Evolutionary conservation across 257 asterid species (phyloP), one percentile per base, ranked within the genome.

Genomic region (Solanum sejunctum): DNA sequence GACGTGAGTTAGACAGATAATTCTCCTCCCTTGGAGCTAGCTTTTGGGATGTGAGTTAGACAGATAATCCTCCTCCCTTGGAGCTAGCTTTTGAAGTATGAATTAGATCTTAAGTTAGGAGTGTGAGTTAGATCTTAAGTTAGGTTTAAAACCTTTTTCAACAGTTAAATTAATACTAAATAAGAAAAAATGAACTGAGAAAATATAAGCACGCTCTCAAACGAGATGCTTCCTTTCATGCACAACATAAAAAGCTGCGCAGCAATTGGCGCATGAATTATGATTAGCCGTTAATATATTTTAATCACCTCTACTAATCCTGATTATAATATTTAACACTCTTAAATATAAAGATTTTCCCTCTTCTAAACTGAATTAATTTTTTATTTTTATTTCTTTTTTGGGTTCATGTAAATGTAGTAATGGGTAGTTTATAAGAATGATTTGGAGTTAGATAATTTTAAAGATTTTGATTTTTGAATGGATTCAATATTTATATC

Each of bases 241-340:
- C 81, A 78, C 83, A 75, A 36, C 87, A 82, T 87, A 69, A 57
- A 83, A 77, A 87, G 85, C 49, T 60, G 83, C 81, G 86, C 82
- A 36, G 51, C 18, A 26, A 10, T 18, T 84, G 60, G 86, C 86
- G 89, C 88, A 85, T 87, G 86, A 66, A 54, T 21, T 6, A 10
- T 75, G 43, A 75, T 3, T 49, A 51, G 13, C 45, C 82, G 12
- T 51, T 51, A 26, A 26, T 77, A 26, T 16, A 15, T 23, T 51
- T 77, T 77, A 77, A 26, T 77, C 26, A 51, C 45, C 45, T 77
- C 7, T 16, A 36, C 23, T 67, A 16, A 15, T 67, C 73, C 43
- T 23, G 69, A 16, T 10, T 49, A 49, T 3, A 49, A 49, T 49
- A 49, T 49, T 49, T 49, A 45, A 41, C 47, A 41, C 47, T 7